These are phyloP conservation scores for Claviceps pusilla DNA, from an alignment of 2,329 filamentous ascomycete species.

Conservation along the genomic window DNA sequence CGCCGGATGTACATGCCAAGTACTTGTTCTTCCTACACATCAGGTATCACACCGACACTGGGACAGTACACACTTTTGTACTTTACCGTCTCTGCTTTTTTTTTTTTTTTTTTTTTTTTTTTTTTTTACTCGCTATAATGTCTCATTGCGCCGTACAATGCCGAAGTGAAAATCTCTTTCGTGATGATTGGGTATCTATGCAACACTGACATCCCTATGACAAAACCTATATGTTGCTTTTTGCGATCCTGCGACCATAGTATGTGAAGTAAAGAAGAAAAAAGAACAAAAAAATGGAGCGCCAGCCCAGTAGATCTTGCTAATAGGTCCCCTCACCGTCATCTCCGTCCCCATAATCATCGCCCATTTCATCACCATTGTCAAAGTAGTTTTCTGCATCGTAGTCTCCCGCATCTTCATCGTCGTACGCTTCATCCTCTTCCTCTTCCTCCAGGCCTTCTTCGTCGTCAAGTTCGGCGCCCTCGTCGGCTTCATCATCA, in stretches of 20 bases:
- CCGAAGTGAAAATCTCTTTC: neutral
- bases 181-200: slow-evolving; percentile 1
- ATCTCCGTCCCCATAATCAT: slow-evolving; percentile 36
- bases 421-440: slow-evolving; percentile 37
- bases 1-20: too few species aligned
- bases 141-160: neutral
- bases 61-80: too few species aligned
- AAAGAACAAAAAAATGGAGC: neutral
- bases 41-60: too few species aligned
- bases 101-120: neutral
- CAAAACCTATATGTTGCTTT: neutral
- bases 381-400: slow-evolving; percentile 48
- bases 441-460: slow-evolving; percentile 31
- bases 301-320: neutral
- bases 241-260: neutral
- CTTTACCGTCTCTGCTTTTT: too few species aligned
- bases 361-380: slow-evolving; percentile 38
- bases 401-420: slow-evolving; percentile 46
- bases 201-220: neutral
- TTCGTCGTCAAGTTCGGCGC: slow-evolving; percentile 34
- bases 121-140: neutral
- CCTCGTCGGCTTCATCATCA: slow-evolving; percentile 36
- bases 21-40: too few species aligned
- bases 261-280: neutral
- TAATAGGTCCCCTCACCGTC: slow-evolving; percentile 31